Conservation (phyloP, 345 rosid genomes). For the Eucalyptus marginata region DNA sequence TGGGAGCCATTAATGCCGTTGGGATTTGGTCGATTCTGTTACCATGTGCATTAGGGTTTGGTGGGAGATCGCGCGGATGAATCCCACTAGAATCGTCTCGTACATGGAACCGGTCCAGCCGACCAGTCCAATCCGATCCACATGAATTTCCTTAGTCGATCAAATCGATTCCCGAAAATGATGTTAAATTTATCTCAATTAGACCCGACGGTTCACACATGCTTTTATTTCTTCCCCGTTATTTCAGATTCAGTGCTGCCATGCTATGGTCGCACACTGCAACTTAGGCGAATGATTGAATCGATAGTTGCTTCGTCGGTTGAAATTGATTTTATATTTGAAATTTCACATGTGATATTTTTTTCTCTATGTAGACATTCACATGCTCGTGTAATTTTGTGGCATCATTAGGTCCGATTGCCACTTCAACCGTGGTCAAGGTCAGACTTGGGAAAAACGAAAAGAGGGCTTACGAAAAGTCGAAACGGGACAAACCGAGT, state of each 20-base stretch:
- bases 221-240: fast-evolving
- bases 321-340: neutral
- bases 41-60: neutral
- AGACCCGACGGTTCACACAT: fast-evolving
- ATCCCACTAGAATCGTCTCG: neutral
- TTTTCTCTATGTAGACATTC: too few species aligned
- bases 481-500: neutral
- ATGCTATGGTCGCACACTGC: neutral
- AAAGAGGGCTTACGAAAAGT: neutral
- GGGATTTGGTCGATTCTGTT: neutral
- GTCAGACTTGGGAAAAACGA: neutral
- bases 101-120: neutral
- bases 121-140: fast-evolving
- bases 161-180: neutral
- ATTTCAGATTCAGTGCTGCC: neutral
- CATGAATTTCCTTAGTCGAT: neutral
- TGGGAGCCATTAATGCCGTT: neutral
- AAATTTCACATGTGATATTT: too few species aligned
- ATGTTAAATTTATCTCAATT: neutral
- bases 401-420: neutral
- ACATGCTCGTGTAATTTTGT: neutral
- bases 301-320: neutral
- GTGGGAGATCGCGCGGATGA: neutral
- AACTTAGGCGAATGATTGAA: neutral
- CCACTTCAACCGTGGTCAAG: neutral